Evolutionary conservation across 768 basidiomycete species (phyloP).

Genomic region (Calvatia gigantea): DNA sequence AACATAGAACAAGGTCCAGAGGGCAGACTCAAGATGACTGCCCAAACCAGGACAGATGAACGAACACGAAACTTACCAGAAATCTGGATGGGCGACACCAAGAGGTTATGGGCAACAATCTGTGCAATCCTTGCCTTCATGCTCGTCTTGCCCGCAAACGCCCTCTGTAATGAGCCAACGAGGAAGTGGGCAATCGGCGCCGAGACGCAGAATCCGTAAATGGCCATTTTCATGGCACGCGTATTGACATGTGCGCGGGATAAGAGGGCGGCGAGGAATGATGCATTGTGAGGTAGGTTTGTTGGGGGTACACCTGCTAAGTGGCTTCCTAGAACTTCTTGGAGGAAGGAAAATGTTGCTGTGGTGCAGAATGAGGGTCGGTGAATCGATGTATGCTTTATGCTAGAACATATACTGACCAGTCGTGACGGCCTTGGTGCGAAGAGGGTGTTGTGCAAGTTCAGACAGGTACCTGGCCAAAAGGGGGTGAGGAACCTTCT

Average conservation of each 20-base stretch:
- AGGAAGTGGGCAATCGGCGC: conserved; percentile 79
- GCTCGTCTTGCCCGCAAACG: conserved; percentile 72
- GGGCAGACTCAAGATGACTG: neutral
- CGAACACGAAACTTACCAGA: conserved; percentile 40
- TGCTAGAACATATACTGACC: conserved; percentile 33
- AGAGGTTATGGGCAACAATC: conserved; percentile 71
- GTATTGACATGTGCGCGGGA: conserved; percentile 56
- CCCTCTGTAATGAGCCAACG: conserved; percentile 66
- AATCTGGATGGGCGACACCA: conserved; percentile 75
- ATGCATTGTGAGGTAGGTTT: conserved; percentile 49
- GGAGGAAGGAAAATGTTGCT: conserved; percentile 62
- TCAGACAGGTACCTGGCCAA: conserved; percentile 69
- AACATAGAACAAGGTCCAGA: neutral
- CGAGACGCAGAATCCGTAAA: conserved; percentile 81
- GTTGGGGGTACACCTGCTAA: conserved; percentile 55
- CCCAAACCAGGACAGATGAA: neutral
- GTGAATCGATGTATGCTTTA: neutral
- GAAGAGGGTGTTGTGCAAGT: conserved; percentile 64
- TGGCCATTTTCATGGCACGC: conserved; percentile 79
- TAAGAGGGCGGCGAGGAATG: conserved; percentile 47
- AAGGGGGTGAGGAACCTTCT: conserved; percentile 38
- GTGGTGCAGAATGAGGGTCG: neutral
- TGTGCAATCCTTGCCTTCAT: conserved; percentile 63
- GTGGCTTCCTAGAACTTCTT: conserved; percentile 79
- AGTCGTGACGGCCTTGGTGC: conserved; percentile 79